Percentiles rank a stretch among this genome's conserved stretches.
phyloP scores from a whole-genome alignment of 2,329 filamentous ascomycete genomes.

The Calycina marina region DNA sequence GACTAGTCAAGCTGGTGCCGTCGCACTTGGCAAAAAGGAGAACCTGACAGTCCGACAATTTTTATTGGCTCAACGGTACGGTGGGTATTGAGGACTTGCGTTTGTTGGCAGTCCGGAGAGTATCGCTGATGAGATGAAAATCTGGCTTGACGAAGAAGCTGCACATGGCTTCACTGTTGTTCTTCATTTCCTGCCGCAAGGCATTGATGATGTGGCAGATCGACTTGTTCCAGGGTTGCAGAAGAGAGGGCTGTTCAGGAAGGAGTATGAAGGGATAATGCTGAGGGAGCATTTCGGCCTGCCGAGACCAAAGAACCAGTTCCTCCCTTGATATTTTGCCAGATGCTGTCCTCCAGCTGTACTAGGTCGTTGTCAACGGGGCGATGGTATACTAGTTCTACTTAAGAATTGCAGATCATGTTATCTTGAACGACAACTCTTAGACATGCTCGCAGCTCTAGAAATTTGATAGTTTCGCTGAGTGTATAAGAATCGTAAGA shows the following conservation, averaged over 20 bases:
- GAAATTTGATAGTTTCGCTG: no score
- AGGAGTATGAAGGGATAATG: constrained; percentile 37
- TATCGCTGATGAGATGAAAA: constrained; percentile 33
- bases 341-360: no score
- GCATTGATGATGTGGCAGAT: constrained; percentile 32
- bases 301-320: constrained; percentile 25
- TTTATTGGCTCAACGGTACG: constrained; percentile 34
- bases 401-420: no score
- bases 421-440: no score
- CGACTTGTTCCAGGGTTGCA: constrained; percentile 35
- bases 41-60: constrained; percentile 34
- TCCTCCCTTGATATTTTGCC: constrained; percentile 6
- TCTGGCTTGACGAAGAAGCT: constrained; percentile 32
- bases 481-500: no score
- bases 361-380: no score
- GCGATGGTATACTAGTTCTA: no score
- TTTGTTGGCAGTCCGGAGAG: constrained; percentile 35
- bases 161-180: constrained; percentile 36
- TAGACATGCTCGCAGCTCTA: no score
- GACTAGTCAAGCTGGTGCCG: constrained; percentile 28
- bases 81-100: constrained; percentile 33
- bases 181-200: constrained; percentile 36
- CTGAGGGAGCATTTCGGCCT: constrained; percentile 39
- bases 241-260: constrained; percentile 33
- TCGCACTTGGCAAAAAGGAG: constrained; percentile 30